Base-by-base conservation (phyloP, 2,329 filamentous ascomycete species). In the Leptodontidium sp. region DNA sequence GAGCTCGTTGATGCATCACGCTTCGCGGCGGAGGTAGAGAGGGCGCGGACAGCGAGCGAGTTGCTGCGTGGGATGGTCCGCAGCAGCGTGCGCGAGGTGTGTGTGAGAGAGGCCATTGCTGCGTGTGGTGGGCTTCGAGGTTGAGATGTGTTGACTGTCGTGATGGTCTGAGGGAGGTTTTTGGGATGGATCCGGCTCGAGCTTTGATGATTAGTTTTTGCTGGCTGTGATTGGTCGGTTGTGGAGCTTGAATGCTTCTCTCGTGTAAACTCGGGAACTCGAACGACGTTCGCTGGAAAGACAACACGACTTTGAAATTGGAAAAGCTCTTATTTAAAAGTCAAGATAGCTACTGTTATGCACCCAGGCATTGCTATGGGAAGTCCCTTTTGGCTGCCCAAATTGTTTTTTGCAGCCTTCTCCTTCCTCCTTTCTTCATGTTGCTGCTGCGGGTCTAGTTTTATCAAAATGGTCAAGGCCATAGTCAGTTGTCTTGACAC, bases 31-130 rank as follows among this genome's bases (percentile, higher is more conserved):
- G 75, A 74, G 72, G 86, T 86, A 81, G 84, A 88, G 71, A 90
- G 80, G 77, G 86, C 84, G 79, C 86, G 86, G 75, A 85, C 81
- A 69, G 81, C 72, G 73, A 78, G 76, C 82, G 82, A 70, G 32
- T 79, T 71, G 68, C 69, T 68, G 76, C 80, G 81, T 76, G 82
- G 82, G 73, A 82, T 79, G 71, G 82, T 81, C 82, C 91, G 91
- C 85, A 92, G 85, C 80, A 92, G 86, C 78, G 88, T 84, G 82
- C 89, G 88, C 80, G 91, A 88, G 80, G 89, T 87, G 80, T 87
- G 86, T 79, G 89, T 83, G 81, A 93, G 87, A 80, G 89, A 84
- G 82, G 89, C 89, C 90, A 92, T 92, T 78, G 80, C 68, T 81
- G 79, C 49, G 70, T 70, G 64, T 67, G 61, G 58, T 70, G 69